A percentile compares a stretch with the other conserved stretches of the same genome.
phyloP scores from a whole-genome alignment of 371 early-diverging fungal species.

The Mucor plumbeus region DNA sequence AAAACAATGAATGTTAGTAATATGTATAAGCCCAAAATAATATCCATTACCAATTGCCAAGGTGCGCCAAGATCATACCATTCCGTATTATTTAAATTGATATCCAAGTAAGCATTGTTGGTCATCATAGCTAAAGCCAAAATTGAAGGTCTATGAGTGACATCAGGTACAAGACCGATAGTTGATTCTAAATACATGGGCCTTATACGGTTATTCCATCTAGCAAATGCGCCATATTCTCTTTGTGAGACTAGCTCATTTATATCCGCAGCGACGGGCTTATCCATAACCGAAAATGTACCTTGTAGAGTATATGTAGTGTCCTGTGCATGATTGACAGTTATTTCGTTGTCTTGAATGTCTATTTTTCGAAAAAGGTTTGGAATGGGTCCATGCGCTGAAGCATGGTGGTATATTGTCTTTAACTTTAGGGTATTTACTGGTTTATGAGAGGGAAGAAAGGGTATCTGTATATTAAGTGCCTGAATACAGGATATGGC shows the following conservation, averaged over 20 bases:
- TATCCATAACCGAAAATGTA: conserved; percentile 5
- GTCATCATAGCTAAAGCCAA: conserved; percentile 78
- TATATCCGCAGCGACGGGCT: conserved; percentile 12
- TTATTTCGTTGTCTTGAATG: conserved; percentile 4
- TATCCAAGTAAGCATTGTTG: conserved; percentile 73
- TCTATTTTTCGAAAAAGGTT: conserved; percentile 53
- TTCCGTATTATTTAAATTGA: conserved; percentile 55
- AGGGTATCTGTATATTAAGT: conserved; percentile 2
- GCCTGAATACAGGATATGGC: not conserved
- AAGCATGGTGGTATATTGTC: conserved; percentile 47
- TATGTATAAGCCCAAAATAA: not conserved
- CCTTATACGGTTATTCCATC: conserved; percentile 10
- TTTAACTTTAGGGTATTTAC: conserved; percentile 30
- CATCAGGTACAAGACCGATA: conserved; percentile 64
- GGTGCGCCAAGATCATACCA: conserved; percentile 77
- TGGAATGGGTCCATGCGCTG: conserved; percentile 43
- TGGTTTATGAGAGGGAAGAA: conserved; percentile 11
- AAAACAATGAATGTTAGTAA: not conserved
- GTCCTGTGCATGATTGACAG: not conserved
- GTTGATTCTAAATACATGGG: conserved; percentile 28
- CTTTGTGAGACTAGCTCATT: not conserved
- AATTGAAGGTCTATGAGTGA: conserved; percentile 72
- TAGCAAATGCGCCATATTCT: conserved; percentile 3
- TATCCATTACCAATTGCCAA: conserved; percentile 69
- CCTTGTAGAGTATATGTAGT: not conserved